Evolutionary conservation across 495 filamentous ascomycete species (phyloP).

Genomic region (Penicillium atrosanguineum): DNA sequence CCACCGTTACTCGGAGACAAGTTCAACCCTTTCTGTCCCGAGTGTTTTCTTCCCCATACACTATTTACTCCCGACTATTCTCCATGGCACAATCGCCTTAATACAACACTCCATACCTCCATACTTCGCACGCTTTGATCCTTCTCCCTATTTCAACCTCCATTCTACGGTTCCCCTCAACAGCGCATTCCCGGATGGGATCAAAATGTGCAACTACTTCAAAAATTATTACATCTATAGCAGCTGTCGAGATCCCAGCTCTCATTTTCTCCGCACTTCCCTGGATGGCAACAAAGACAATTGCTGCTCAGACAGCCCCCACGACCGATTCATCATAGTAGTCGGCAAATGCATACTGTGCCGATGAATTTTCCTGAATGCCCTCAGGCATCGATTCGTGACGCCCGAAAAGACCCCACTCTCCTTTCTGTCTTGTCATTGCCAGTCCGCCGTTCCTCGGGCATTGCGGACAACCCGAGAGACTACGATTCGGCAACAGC

Average conservation of each 20-base stretch:
- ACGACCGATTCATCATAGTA: slow-evolving; percentile 70
- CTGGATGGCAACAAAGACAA: slow-evolving; percentile 61
- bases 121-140: background rate
- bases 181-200: slow-evolving; percentile 6
- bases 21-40: slow-evolving; percentile 1
- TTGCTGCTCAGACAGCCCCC: slow-evolving; percentile 64
- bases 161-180: background rate
- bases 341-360: slow-evolving; percentile 61
- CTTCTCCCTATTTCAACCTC: background rate
- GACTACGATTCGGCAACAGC: slow-evolving; percentile 21
- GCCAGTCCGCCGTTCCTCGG: slow-evolving; percentile 9
- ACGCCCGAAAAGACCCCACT: slow-evolving; percentile 1
- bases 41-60: slow-evolving; percentile 1
- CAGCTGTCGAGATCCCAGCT: slow-evolving; percentile 60
- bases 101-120: background rate
- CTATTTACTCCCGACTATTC: background rate
- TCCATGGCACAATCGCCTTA: background rate
- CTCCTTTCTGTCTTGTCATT: slow-evolving; percentile 5
- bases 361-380: slow-evolving; percentile 8
- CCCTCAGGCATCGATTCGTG: slow-evolving; percentile 2
- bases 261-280: slow-evolving; percentile 66
- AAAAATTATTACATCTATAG: slow-evolving; percentile 78
- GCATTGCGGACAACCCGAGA: slow-evolving; percentile 10
- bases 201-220: slow-evolving; percentile 73
- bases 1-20: slow-evolving; percentile 2